These are phyloP conservation scores for Fusarium abutilonis DNA, from an alignment of 2,329 filamentous ascomycete species.

Conservation along the genomic window DNA sequence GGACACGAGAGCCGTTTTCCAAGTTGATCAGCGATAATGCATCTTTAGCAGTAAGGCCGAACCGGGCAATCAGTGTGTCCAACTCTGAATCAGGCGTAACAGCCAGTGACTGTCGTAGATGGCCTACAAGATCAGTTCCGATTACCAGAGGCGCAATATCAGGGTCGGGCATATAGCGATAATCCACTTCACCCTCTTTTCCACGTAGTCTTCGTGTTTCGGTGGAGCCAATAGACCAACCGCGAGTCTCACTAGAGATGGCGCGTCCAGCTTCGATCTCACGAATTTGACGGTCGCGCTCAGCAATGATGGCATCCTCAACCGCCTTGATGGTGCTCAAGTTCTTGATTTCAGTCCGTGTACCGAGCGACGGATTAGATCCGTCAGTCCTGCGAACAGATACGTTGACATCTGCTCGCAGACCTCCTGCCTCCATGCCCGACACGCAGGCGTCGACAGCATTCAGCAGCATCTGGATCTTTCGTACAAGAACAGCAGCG, in stretches of 20 bases:
- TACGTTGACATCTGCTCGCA: constrained; percentile 95
- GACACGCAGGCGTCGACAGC: constrained; percentile 85
- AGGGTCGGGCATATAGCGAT: constrained; percentile 97
- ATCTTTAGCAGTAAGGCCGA: constrained; percentile 81
- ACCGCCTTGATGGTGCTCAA: constrained; percentile 93
- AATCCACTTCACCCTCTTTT: constrained; percentile 97
- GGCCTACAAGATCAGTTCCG: constrained; percentile 71
- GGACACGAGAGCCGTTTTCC: constrained; percentile 80
- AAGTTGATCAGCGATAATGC: constrained; percentile 81
- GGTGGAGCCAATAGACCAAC: constrained; percentile 87
- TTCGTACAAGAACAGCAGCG: constrained; percentile 87
- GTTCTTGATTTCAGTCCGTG: constrained; percentile 97
- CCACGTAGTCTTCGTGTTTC: constrained; percentile 84
- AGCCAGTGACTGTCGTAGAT: constrained; percentile 72
- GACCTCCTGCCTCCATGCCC: constrained; percentile 91
- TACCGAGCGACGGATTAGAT: constrained; percentile 67
- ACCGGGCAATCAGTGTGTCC: constrained; percentile 67
- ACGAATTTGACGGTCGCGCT: constrained; percentile 86
- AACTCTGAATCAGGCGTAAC: constrained; percentile 77
- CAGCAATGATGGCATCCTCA: constrained; percentile 91
- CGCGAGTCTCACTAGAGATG: constrained; percentile 87
- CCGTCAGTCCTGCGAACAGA: constrained; percentile 75
- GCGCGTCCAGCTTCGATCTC: constrained; percentile 79
- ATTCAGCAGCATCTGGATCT: constrained; percentile 83
- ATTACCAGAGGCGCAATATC: constrained; percentile 86